A percentile compares a stretch with the other conserved stretches of the same genome.
Conservation (phyloP, 257 asterid genomes). For the Linaria vulgaris region DNA sequence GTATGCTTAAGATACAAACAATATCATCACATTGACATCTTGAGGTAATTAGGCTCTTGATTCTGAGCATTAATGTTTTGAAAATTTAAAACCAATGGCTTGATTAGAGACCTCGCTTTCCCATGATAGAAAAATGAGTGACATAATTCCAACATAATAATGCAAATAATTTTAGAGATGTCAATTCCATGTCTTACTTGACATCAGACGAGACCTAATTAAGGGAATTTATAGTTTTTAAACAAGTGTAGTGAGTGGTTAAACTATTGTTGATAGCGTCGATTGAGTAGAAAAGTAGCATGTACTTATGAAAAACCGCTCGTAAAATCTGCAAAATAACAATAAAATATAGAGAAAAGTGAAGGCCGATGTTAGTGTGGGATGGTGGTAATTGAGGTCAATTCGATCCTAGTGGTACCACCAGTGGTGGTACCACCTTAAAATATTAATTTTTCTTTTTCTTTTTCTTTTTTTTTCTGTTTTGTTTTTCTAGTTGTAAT, state of each 20-base stretch:
- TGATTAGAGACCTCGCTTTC: constrained; percentile 19
- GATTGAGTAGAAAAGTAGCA: constrained; percentile 27
- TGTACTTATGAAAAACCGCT: constrained; percentile 27
- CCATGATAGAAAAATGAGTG: constrained; percentile 39
- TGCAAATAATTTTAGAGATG: constrained; percentile 34
- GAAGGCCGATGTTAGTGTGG: constrained; percentile 41
- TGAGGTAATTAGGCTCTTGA: too few relatives aligned
- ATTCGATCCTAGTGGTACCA: too few relatives aligned
- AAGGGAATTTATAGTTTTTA: constrained; percentile 29
- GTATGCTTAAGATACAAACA: too few relatives aligned
- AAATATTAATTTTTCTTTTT: too few relatives aligned
- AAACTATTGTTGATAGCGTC: constrained; percentile 30
- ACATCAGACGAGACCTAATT: constrained; percentile 44
- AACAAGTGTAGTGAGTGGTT: constrained; percentile 22
- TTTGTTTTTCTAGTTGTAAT: too few relatives aligned
- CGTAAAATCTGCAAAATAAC: constrained; percentile 25
- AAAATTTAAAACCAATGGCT: not conserved
- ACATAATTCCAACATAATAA: too few relatives aligned
- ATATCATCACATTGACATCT: too few relatives aligned
- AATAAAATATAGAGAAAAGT: constrained; percentile 20
- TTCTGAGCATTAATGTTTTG: too few relatives aligned
- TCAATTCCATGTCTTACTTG: constrained; percentile 44
- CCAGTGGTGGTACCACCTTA: too few relatives aligned
- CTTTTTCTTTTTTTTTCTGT: too few relatives aligned
- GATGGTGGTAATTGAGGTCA: constrained; percentile 20